Evolutionary conservation across 176 grass and related monocot species (phyloP).

Genomic region (Bolboschoenus planiculmis): DNA sequence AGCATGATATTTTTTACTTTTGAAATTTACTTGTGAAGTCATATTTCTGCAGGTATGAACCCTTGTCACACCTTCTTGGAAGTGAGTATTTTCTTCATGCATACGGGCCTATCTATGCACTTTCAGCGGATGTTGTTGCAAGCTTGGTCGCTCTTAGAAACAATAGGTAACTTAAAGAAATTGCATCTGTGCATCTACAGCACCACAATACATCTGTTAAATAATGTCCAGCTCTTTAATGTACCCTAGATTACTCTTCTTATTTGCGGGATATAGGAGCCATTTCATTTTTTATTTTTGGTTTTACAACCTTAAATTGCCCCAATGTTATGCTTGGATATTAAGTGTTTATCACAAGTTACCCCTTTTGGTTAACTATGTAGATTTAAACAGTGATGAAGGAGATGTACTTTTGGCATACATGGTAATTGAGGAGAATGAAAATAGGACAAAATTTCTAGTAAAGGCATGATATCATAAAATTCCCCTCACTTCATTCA

Average conservation of each 20-base stretch:
- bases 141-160: constrained; percentile 84
- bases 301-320: not conserved
- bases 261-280: not conserved
- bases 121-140: constrained; percentile 95
- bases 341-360: not conserved
- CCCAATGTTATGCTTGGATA: not conserved
- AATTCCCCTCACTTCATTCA: not conserved
- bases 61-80: constrained; percentile 74
- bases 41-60: constrained; percentile 72
- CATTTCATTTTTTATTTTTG: not conserved
- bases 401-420: not conserved
- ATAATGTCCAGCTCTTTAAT: not conserved
- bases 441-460: not conserved
- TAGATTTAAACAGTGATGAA: not conserved
- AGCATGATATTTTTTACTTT: not conserved
- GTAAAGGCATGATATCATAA: not conserved
- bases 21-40: not conserved
- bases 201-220: not conserved
- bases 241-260: not conserved
- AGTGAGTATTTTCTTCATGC: constrained; percentile 94
- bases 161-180: constrained; percentile 55
- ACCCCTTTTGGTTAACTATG: not conserved
- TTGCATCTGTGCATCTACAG: not conserved
- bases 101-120: constrained; percentile 97
- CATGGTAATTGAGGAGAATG: not conserved